phyloP scores from a whole-genome alignment of 163 green algal species.

The Scenedesmus sp. region DNA sequence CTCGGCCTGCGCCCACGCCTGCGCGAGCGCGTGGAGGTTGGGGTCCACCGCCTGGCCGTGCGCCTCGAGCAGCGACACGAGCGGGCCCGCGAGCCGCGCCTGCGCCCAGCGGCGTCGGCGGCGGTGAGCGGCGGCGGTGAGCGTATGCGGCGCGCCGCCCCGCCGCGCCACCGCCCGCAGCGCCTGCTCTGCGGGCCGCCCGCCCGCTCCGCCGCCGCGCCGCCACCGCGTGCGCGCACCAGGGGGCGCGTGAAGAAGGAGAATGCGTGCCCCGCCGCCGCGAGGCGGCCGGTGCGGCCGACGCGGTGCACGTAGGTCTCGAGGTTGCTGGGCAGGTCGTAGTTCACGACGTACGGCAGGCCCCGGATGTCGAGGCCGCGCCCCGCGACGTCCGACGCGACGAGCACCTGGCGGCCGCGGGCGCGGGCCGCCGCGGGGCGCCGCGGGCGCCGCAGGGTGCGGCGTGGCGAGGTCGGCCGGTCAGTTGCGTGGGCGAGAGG shows the following conservation, averaged over 20 bases:
- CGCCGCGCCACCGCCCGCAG: too few relatives aligned
- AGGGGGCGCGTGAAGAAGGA: constrained; percentile 90
- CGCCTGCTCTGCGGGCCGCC: too few relatives aligned
- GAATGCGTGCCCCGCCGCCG: constrained; percentile 82
- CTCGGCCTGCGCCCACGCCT: constrained; percentile 71
- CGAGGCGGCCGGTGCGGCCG: constrained; percentile 86
- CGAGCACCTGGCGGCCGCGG: constrained; percentile 71
- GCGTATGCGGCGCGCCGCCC: too few relatives aligned
- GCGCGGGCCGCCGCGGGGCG: too few relatives aligned
- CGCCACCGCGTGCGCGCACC: constrained; percentile 58
- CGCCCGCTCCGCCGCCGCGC: neutral
- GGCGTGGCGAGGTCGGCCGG: too few relatives aligned
- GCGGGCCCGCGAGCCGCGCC: constrained; percentile 64
- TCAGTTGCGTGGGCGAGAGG: too few relatives aligned
- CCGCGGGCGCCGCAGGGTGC: too few relatives aligned
- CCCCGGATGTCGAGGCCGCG: constrained; percentile 84
- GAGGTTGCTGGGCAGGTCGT: constrained; percentile 88
- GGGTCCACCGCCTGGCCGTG: constrained; percentile 82
- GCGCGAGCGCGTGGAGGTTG: constrained; percentile 78
- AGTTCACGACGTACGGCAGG: constrained; percentile 93
- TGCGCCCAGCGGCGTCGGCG: constrained; percentile 43
- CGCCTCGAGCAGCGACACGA: constrained; percentile 75
- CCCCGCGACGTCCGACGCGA: constrained; percentile 93
- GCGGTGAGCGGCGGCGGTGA: too few relatives aligned
- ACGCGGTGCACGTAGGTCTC: constrained; percentile 92